A percentile compares a stretch with the other conserved stretches of the same genome.
These are phyloP conservation scores for Ogataea nakhonphanomensis DNA, from an alignment of 805 yeast species.

Conservation along the genomic window DNA sequence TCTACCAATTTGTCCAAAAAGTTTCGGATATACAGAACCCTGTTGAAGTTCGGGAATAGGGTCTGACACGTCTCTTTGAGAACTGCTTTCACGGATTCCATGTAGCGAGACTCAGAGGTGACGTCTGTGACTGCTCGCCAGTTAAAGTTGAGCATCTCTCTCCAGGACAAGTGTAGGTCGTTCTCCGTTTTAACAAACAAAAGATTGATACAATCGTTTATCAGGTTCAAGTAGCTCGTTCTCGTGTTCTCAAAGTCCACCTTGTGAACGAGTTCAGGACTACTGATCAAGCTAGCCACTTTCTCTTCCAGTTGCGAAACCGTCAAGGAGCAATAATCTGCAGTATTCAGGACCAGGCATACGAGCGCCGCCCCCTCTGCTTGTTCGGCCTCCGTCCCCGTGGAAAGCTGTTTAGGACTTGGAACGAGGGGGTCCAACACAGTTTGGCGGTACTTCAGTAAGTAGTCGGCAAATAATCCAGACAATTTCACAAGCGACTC, in stretches of 20 bases:
- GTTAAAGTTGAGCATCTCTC: conserved; percentile 74
- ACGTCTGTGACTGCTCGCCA: conserved; percentile 68
- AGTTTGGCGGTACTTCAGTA: conserved; percentile 53
- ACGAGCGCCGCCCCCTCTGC: conserved; percentile 63
- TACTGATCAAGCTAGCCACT: conserved; percentile 37
- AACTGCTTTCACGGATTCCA: conserved; percentile 51
- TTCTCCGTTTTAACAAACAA: conserved; percentile 55
- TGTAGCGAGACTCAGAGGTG: conserved; percentile 69
- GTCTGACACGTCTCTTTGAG: conserved; percentile 43
- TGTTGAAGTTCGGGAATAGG: conserved; percentile 56
- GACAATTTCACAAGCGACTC: conserved; percentile 49
- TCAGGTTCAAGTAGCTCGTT: conserved; percentile 52
- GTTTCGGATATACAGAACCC: conserved; percentile 69
- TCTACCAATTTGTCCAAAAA: conserved; percentile 78
- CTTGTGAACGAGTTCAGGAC: conserved; percentile 35
- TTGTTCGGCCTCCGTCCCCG: conserved; percentile 36
- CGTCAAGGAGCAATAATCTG: conserved; percentile 83
- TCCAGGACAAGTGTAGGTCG: conserved; percentile 71
- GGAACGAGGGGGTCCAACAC: conserved; percentile 51
- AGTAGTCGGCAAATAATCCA: conserved; percentile 60
- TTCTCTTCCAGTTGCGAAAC: conserved; percentile 72
- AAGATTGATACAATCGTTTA: conserved; percentile 53
- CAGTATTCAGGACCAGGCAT: conserved; percentile 77
- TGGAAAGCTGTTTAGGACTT: conserved; percentile 26
- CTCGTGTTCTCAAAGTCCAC: conserved; percentile 55